Base-by-base conservation (phyloP, 208 protist species). In the Wallacemonas sp. region DNA sequence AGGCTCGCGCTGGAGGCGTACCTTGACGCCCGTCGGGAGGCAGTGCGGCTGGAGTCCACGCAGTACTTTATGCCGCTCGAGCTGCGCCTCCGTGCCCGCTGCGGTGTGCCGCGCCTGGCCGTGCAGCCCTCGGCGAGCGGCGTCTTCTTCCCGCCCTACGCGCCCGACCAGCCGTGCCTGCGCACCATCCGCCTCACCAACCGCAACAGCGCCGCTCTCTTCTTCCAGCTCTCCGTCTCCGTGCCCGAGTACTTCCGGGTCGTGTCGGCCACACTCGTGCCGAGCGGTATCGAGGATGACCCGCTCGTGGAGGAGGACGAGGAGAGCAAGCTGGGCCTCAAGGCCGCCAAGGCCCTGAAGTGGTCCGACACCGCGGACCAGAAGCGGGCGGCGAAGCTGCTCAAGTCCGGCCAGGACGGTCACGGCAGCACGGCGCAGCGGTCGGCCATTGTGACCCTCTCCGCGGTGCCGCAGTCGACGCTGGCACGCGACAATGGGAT, bases 61-160 rank as follows among this genome's bases (percentile, higher is more conserved):
- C 69, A 64, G 69, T 92, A 83, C 71, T 96, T 92, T 61, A 75
- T 72, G 28, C 82, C 91, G 28, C 86, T 94, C 48, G 91, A 96
- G 72, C 65, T 96, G 55, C 81, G 79, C 26, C 66, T 96, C 59
- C 91, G 86, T 3, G 83, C 91, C 5, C 81, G 80, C 8, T 93
- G 87, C 57, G 87, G 87, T 10, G 72, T 81, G 2, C 84, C 91
- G 28, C 79, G 73, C 45, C 75, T 96, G 29, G 70, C 74, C 2
- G 79, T 96, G 38, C 78, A 94, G 65, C 91, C 91, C 22, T 91
- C 87, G 18, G 74, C 70, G 41, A 67, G 62, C 14, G 57, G 77
- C 12, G 66, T 93, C 8, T 41, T 64, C 62, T 91, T 93, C 64
- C 84, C 81, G 7, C 49, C 36, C 11, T 79, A 68, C 39, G 46